Evolutionary conservation across 352 stramenopile genomes (phyloP).

Genomic region (Peronospora belbahrii): DNA sequence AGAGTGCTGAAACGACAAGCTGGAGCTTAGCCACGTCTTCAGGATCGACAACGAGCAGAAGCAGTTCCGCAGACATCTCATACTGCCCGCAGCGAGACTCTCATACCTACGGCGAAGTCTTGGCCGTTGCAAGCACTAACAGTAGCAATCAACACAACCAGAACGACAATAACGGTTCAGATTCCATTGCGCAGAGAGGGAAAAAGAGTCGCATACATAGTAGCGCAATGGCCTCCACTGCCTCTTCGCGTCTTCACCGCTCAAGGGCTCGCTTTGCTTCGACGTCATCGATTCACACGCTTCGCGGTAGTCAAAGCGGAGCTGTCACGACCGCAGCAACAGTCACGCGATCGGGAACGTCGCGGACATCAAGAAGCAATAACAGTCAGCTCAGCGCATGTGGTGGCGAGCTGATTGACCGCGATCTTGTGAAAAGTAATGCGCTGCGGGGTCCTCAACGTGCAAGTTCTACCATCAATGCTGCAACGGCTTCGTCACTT

Average conservation of each 20-base stretch:
- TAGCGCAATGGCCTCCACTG: constrained; percentile 14
- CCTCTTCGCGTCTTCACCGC: constrained; percentile 30
- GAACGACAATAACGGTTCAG: constrained; percentile 35
- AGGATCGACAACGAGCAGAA: constrained; percentile 4
- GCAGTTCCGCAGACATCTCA: constrained; percentile 11
- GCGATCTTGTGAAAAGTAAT: constrained; percentile 27
- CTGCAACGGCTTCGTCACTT: constrained; percentile 21
- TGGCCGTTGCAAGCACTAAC: constrained; percentile 12
- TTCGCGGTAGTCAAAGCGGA: constrained; percentile 9
- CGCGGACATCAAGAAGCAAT: constrained; percentile 15
- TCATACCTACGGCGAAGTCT: constrained; percentile 29
- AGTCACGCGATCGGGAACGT: constrained; percentile 6
- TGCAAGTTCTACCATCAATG: constrained; percentile 15
- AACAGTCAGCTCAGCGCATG: constrained; percentile 25
- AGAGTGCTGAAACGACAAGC: constrained; percentile 30
- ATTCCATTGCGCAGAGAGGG: constrained; percentile 26
- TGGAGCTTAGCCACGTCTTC: constrained; percentile 9
- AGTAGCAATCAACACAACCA: constrained; percentile 28
- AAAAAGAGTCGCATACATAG: constrained; percentile 46
- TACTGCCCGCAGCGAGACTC: constrained; percentile 18
- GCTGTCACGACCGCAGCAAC: constrained; percentile 20
- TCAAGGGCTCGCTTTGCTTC: constrained; percentile 24
- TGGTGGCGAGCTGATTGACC: constrained; percentile 15
- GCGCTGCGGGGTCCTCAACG: constrained; percentile 21
- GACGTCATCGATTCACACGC: constrained; percentile 25